Percentiles rank a stretch among this genome's conserved stretches.
Conservation (phyloP, 345 rosid species). For the Corymbia maculata region DNA sequence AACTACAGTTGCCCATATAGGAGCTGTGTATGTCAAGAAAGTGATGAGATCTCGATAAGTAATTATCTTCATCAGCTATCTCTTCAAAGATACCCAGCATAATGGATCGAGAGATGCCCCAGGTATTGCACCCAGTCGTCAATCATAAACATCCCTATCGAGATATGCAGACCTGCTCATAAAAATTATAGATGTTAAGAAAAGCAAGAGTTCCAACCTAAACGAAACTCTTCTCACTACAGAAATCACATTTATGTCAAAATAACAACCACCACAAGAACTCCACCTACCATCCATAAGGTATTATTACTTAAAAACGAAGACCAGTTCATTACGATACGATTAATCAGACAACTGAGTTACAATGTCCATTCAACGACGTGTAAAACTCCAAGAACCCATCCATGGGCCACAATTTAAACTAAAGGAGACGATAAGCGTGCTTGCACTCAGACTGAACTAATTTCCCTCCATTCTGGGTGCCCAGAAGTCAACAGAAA, state of each 20-base stretch:
- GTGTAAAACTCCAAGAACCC: background rate
- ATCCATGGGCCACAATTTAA: background rate
- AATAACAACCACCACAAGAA: background rate
- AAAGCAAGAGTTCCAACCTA: background rate
- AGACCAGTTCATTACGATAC: background rate
- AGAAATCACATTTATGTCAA: background rate
- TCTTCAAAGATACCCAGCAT: slow-evolving; percentile 16
- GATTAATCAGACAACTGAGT: background rate
- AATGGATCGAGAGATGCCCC: slow-evolving; percentile 5
- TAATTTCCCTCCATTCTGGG: background rate
- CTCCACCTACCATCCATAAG: background rate
- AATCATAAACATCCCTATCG: background rate
- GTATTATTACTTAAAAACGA: background rate
- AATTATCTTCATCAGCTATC: slow-evolving; percentile 17
- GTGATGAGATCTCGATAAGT: slow-evolving; percentile 11
- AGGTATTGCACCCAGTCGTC: background rate
- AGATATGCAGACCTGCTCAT: background rate
- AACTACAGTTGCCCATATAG: slow-evolving; percentile 62
- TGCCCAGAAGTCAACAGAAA: background rate
- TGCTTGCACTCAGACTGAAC: background rate
- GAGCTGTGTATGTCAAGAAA: slow-evolving; percentile 33
- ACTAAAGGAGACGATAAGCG: background rate
- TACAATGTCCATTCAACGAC: background rate
- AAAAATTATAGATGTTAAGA: background rate
- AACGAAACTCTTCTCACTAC: background rate